Conservation (phyloP, 2,329 filamentous ascomycete species). For the Macroventuria anomochaeta region DNA sequence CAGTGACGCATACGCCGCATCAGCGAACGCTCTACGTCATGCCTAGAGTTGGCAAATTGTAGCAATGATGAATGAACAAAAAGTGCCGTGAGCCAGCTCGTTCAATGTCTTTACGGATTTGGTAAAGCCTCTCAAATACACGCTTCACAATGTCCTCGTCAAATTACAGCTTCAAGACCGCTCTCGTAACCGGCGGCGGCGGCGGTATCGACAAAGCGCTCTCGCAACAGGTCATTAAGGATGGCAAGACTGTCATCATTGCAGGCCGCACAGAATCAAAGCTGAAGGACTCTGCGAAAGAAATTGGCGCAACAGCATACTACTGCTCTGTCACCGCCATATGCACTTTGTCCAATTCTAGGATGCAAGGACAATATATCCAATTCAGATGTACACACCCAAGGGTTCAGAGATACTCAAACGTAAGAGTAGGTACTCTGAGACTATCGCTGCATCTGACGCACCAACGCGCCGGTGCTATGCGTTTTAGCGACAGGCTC, state of each 20-base stretch:
- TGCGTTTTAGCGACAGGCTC: no score
- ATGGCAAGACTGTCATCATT: conserved; percentile 60
- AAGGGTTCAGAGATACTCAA: no score
- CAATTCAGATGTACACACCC: no score
- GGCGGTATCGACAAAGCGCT: conserved; percentile 61
- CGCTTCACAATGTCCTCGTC: conserved; percentile 21
- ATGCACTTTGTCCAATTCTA: no score
- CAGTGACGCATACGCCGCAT: conserved; percentile 1
- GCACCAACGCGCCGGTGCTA: no score
- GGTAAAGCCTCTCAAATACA: background rate
- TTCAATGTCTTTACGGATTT: no score
- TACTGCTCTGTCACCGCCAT: no score
- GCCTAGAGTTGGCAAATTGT: background rate
- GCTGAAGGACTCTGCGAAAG: conserved; percentile 52
- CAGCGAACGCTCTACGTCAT: conserved; percentile 7
- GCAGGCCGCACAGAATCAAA: conserved; percentile 63
- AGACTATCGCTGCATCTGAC: no score
- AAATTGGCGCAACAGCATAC: conserved; percentile 58
- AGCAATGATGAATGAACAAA: background rate
- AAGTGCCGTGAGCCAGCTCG: background rate
- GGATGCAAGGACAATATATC: no score
- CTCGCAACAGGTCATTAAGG: conserved; percentile 53
- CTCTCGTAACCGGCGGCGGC: conserved; percentile 54
- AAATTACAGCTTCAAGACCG: conserved; percentile 51
- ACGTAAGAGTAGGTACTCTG: no score